Percentiles rank a stretch among this genome's conserved stretches.
phyloP scores from a whole-genome alignment of 2,329 filamentous ascomycete genomes.

The Fusarium albidum region DNA sequence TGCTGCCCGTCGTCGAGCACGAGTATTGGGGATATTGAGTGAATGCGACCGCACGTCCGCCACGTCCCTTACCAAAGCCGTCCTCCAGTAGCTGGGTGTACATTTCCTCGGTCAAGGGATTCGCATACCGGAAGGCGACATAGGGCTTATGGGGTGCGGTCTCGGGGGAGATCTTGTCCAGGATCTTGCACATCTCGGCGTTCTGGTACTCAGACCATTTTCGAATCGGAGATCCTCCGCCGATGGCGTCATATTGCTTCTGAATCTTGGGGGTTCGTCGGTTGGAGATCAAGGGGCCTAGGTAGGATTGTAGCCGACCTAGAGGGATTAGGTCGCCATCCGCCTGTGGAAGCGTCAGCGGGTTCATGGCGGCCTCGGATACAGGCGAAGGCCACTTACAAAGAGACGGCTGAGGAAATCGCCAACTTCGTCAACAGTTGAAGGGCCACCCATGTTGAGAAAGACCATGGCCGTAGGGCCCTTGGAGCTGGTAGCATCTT shows the following conservation, averaged over 20 bases:
- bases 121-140: slow-evolving; percentile 94
- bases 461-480: slow-evolving; percentile 98
- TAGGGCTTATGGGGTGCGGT: slow-evolving; percentile 98
- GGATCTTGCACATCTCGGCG: slow-evolving; percentile 94
- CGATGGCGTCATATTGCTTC: slow-evolving; percentile 94
- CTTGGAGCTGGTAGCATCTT: slow-evolving; percentile 73
- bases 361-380: slow-evolving; percentile 4
- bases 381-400: slow-evolving; percentile 64
- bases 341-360: slow-evolving; percentile 62
- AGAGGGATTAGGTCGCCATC: slow-evolving; percentile 97
- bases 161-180: slow-evolving; percentile 89
- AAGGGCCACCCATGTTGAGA: slow-evolving; percentile 97
- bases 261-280: slow-evolving; percentile 95
- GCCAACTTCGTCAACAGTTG: slow-evolving; percentile 86
- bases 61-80: slow-evolving; percentile 87
- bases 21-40: slow-evolving; percentile 99
- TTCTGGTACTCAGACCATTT: slow-evolving; percentile 98
- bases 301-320: slow-evolving; percentile 86
- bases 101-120: slow-evolving; percentile 93
- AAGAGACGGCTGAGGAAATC: slow-evolving; percentile 92
- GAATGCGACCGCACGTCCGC: slow-evolving; percentile 95
- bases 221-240: slow-evolving; percentile 95
- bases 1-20: slow-evolving; percentile 96
- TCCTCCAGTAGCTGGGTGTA: slow-evolving; percentile 84
- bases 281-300: slow-evolving; percentile 86